Percentiles rank a stretch among this genome's conserved stretches.
Conservation (phyloP, 2,329 filamentous ascomycete genomes). For the Phyllosticta paracitricarpa region DNA sequence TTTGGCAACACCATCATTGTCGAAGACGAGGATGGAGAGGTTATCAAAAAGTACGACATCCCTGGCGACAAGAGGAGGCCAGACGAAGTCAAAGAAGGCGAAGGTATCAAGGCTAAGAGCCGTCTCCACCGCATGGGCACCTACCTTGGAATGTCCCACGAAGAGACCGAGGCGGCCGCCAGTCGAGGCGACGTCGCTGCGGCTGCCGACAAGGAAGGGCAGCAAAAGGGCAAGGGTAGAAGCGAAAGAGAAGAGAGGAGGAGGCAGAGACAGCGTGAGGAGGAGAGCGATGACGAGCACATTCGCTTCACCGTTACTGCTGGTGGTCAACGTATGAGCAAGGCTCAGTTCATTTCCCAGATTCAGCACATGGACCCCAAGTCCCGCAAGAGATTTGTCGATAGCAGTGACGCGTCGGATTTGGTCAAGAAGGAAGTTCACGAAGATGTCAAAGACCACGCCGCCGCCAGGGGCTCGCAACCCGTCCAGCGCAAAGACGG, state of each 20-base stretch:
- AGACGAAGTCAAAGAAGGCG: conserved; percentile 18
- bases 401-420: conserved; percentile 38
- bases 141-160: conserved; percentile 36
- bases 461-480: conserved; percentile 15
- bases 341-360: conserved; percentile 67
- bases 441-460: conserved; percentile 29
- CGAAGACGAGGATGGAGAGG: conserved; percentile 77
- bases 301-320: conserved; percentile 69
- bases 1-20: conserved; percentile 86
- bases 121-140: conserved; percentile 43
- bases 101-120: conserved; percentile 32
- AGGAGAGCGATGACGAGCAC: conserved; percentile 57
- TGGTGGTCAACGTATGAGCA: conserved; percentile 65
- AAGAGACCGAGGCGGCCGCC: conserved; percentile 13
- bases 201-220: conserved; percentile 10
- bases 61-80: conserved; percentile 42
- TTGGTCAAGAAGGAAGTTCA: conserved; percentile 37
- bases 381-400: conserved; percentile 43
- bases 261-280: conserved; percentile 27
- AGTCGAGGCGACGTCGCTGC: not conserved
- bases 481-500: not conserved
- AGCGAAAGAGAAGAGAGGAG: conserved; percentile 11
- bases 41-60: conserved; percentile 74
- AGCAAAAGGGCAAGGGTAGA: not conserved
- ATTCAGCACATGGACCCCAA: conserved; percentile 63